phyloP scores from a whole-genome alignment of 306 rosid genomes.

The Prunus kanzakura region DNA sequence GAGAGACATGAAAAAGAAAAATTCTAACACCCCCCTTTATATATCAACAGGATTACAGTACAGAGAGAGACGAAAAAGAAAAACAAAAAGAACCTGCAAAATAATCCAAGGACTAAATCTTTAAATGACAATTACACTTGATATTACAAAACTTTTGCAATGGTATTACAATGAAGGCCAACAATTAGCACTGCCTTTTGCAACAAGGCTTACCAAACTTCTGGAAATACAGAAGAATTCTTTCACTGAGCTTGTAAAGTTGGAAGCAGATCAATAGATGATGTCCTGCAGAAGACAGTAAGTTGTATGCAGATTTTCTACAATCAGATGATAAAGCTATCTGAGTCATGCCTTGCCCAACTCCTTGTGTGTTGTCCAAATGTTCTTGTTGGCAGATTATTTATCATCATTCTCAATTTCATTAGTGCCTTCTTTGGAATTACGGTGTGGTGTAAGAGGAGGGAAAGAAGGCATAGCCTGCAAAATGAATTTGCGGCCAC shows the following conservation, averaged over 20 bases:
- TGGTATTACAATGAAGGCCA: not conserved
- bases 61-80: not conserved
- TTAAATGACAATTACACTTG: not conserved
- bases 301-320: not conserved
- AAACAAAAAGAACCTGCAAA: not conserved
- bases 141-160: not conserved
- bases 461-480: constrained; percentile 21
- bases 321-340: not conserved
- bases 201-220: not conserved
- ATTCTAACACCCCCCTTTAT: no score
- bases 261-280: not conserved
- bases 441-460: constrained; percentile 8
- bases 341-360: not conserved
- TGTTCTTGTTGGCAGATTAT: not conserved
- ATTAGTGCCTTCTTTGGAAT: not conserved
- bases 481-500: constrained; percentile 6
- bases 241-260: not conserved
- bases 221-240: not conserved
- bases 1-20: not conserved
- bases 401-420: not conserved
- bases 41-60: not conserved
- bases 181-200: not conserved
- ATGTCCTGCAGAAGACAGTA: not conserved
- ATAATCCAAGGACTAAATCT: not conserved
- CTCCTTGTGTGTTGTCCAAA: not conserved